These are phyloP conservation scores for Geotrichum macrosporum DNA, from an alignment of 1,139 yeast genomes.

Conservation along the genomic window DNA sequence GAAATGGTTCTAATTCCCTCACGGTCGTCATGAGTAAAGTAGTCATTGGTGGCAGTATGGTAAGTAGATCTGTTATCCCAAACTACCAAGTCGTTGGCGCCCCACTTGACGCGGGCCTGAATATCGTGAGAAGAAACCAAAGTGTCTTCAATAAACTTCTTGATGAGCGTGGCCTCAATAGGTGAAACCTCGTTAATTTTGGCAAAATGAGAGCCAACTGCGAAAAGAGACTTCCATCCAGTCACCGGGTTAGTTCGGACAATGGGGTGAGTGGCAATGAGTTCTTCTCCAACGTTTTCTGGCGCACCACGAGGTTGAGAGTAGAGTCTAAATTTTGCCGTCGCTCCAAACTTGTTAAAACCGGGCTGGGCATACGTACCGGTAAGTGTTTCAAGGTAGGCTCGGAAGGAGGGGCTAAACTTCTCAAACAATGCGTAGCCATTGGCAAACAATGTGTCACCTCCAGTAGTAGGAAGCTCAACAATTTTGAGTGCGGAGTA, in stretches of 20 bases:
- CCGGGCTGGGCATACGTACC: slow-evolving; percentile 34
- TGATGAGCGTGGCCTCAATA: slow-evolving; percentile 38
- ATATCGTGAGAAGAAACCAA: slow-evolving; percentile 41
- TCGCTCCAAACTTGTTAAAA: slow-evolving; percentile 38
- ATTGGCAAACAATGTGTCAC: slow-evolving; percentile 47
- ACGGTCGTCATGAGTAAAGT: slow-evolving; percentile 36
- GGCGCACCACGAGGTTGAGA: slow-evolving; percentile 37
- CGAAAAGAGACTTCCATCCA: slow-evolving; percentile 46
- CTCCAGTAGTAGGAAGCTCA: slow-evolving; percentile 44
- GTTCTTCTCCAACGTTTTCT: slow-evolving; percentile 32
- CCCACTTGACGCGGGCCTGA: slow-evolving; percentile 48
- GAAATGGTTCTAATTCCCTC: slow-evolving; percentile 60
- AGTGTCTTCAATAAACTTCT: slow-evolving; percentile 41
- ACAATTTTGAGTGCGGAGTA: slow-evolving; percentile 45
- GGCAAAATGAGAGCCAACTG: slow-evolving; percentile 44
- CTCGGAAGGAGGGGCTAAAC: slow-evolving; percentile 43
- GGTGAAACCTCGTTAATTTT: slow-evolving; percentile 42
- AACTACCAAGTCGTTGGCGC: slow-evolving; percentile 48
- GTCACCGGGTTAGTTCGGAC: slow-evolving; percentile 49
- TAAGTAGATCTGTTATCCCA: slow-evolving; percentile 32
- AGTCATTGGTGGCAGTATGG: slow-evolving; percentile 26
- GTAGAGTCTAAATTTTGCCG: slow-evolving; percentile 32
- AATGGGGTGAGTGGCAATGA: slow-evolving; percentile 43
- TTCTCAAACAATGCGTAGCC: slow-evolving; percentile 48
- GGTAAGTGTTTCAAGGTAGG: slow-evolving; percentile 41